phyloP scores from a whole-genome alignment of 176 grass and related monocot genomes.

The Musa troglodytarum region DNA sequence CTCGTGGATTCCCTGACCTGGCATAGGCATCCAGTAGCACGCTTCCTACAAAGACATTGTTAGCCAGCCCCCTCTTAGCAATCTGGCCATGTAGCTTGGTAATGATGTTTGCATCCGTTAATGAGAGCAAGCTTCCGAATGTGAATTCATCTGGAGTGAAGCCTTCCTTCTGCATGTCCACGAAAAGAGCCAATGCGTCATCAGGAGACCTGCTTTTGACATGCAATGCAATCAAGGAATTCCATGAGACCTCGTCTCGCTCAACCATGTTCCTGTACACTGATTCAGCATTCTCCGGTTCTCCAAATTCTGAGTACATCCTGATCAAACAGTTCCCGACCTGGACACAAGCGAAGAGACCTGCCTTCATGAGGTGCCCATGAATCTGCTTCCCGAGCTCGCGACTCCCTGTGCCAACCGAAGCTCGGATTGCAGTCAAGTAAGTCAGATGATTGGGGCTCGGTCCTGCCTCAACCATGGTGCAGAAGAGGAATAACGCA shows the following conservation, averaged over 20 bases:
- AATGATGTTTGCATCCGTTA: background rate
- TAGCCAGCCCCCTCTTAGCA: background rate
- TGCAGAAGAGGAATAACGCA: conserved; percentile 7
- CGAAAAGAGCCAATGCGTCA: conserved; percentile 14
- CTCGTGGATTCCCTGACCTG: background rate
- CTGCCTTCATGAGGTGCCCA: conserved; percentile 8
- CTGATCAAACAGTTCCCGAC: conserved; percentile 25
- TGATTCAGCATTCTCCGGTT: conserved; percentile 7
- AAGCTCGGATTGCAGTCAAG: conserved; percentile 20
- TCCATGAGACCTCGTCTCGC: conserved; percentile 14
- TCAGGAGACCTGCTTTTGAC: background rate
- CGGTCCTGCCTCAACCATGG: conserved; percentile 4
- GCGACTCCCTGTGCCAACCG: background rate
- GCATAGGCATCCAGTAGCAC: conserved; percentile 26
- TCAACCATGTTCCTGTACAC: conserved; percentile 19
- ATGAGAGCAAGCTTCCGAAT: conserved; percentile 16
- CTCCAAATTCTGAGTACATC: conserved; percentile 16
- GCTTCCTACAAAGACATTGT: conserved; percentile 14
- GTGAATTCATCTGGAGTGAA: conserved; percentile 22
- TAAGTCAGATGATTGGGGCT: conserved; percentile 22
- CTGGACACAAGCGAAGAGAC: conserved; percentile 1
- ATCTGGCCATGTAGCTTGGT: conserved; percentile 20
- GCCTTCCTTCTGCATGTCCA: conserved; percentile 24
- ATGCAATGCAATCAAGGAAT: conserved; percentile 23
- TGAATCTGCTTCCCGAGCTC: conserved; percentile 20